phyloP scores from a whole-genome alignment of 345 rosid species.

The Syzygium grande region DNA sequence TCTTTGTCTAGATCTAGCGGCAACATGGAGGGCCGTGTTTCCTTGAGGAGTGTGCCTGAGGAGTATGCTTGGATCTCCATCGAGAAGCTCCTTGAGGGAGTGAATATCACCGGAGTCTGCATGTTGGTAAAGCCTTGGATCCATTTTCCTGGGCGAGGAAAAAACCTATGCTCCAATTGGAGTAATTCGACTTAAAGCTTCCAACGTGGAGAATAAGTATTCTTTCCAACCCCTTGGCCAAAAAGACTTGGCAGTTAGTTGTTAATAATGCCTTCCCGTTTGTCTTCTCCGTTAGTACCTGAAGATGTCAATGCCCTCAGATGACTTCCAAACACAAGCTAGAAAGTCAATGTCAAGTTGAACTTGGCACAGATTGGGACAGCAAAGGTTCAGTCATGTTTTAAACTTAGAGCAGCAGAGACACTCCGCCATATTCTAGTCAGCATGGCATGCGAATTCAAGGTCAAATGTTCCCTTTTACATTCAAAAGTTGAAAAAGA shows the following conservation, averaged over 20 bases:
- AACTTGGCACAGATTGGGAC: neutral
- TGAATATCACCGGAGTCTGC: neutral
- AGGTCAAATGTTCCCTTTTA: neutral
- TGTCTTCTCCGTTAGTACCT: neutral
- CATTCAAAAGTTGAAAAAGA: neutral
- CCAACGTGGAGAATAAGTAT: neutral
- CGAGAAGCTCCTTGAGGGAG: neutral
- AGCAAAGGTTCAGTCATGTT: no score
- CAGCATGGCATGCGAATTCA: neutral
- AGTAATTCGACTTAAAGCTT: neutral
- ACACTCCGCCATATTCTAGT: neutral
- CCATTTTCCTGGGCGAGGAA: neutral
- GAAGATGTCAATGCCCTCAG: neutral
- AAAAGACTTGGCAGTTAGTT: neutral
- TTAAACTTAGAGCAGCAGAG: no score
- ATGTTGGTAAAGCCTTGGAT: neutral
- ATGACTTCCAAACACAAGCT: neutral
- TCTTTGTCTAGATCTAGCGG: neutral
- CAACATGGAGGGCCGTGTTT: neutral
- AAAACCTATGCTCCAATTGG: neutral
- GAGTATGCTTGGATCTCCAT: neutral
- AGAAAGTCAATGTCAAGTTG: neutral
- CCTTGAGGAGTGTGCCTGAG: neutral
- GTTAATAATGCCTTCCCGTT: neutral
- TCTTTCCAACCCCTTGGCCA: neutral